Base-by-base conservation (phyloP, 441 rosid genomes). In the Adansonia rubrostipa region DNA sequence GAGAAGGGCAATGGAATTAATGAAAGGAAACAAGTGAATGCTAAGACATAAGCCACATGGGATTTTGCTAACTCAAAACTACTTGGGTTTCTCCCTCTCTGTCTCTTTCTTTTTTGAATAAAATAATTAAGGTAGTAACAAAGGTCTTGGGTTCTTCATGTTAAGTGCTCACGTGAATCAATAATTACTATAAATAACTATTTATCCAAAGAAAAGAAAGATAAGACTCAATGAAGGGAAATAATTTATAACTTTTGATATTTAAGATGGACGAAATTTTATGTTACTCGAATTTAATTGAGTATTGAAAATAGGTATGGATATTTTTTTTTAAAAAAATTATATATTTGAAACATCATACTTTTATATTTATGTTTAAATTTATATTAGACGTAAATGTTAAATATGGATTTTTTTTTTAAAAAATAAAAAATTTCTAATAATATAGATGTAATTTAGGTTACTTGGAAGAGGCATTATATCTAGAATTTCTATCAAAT, bases 21-120 rank as follows among this genome's bases (percentile, higher is more conserved):
- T 10, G 17, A 42, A 6, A n/a, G 40, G 11, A 36, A 69, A 14
- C 86, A 85, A 79, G 83, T 81, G 84, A 66, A 79, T 1, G 0
- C 20, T 42, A 42, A 60, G 63, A 76, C 76, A 56, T 71, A 73
- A 19, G 17, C 40, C 84, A 76, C 84, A 70, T 78, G 87, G 74
- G 50, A 6, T 36, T 11, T 36, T 36, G 40, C 40, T 36, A 36
- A 36, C 40, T 42, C 45, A 42, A 42, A 42, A 42, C 4, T 53
- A 2, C 7, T 53, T 14, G 40, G 40, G 40, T 20, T 58, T 58
- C 9, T 57, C 3, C 3, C 9, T 36, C 40, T 36, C 40, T 36
- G 40, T 20, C 4, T 3, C 5, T 3, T 5, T 51, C 1, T 51
- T 13, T 14, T 3, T 50, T 14, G 56, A 51, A 13, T 51, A 51